Percentiles rank a stretch among this genome's conserved stretches.
These are phyloP conservation scores for Henningerozyma blattae DNA, from an alignment of 805 yeast genomes.

Conservation along the genomic window DNA sequence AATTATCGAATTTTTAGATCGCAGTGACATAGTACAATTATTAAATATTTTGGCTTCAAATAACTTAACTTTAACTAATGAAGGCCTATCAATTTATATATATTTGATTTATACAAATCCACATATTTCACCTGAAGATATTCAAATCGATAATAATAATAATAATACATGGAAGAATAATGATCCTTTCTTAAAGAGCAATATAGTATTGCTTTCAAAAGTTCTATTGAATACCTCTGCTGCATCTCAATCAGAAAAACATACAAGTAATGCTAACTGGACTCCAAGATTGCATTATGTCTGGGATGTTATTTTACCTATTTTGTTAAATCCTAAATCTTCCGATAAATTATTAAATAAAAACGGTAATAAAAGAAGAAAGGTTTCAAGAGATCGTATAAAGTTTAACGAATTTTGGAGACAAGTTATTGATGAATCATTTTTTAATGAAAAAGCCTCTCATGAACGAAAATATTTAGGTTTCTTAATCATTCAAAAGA, in stretches of 20 bases:
- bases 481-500: slow-evolving; percentile 52
- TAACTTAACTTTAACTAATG: slow-evolving; percentile 55
- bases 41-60: slow-evolving; percentile 36
- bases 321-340: slow-evolving; percentile 22
- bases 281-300: slow-evolving; percentile 63
- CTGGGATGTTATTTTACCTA: slow-evolving; percentile 50
- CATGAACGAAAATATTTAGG: slow-evolving; percentile 84
- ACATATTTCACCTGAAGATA: neutral
- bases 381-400: slow-evolving; percentile 21
- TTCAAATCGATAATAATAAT: neutral
- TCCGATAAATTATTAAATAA: slow-evolving; percentile 5
- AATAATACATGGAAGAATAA: slow-evolving; percentile 46
- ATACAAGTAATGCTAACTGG: slow-evolving; percentile 41
- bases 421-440: slow-evolving; percentile 63
- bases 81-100: slow-evolving; percentile 67
- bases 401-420: slow-evolving; percentile 59
- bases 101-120: slow-evolving; percentile 11
- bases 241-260: slow-evolving; percentile 21
- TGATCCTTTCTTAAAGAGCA: slow-evolving; percentile 65
- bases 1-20: slow-evolving; percentile 12
- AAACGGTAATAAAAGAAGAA: slow-evolving; percentile 29
- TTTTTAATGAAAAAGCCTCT: slow-evolving; percentile 66
- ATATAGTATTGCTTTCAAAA: slow-evolving; percentile 46
- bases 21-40: slow-evolving; percentile 15
- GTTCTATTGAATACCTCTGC: slow-evolving; percentile 46